Base-by-base conservation (phyloP, 108 stramenopile genomes). In the Asterionellopsis glacialis region DNA sequence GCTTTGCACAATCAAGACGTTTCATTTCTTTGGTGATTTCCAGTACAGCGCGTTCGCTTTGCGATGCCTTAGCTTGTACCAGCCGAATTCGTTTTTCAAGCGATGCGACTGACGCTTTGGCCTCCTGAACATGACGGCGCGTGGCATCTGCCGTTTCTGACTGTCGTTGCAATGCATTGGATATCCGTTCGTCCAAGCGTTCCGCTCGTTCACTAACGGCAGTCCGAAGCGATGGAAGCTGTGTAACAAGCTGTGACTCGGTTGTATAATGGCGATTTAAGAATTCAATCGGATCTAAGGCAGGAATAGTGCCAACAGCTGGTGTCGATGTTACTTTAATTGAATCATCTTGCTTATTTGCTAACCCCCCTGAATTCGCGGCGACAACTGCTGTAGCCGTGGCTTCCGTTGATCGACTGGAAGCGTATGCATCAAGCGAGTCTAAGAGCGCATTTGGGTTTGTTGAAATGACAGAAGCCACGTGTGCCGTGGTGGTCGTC, bases 21-120 rank as follows among this genome's bases (percentile, higher is more conserved):
- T 96, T 97, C 83, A 99, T 97, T 77, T 99, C 98, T 16, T 81
- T 68, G 14, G 91, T 89, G 23, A 93, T 93, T 69, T 88, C 84
- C 44, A 84, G 52, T 1, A 93, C 92, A 21, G 88, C 85, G 61
- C 67, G 47, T 62, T 90, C 88, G 24, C 77, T 80, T 53, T 85
- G 87, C 18, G 68, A 67, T 0, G 92, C 92, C 72, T 93, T 90
- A 7, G 56, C 24, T 61, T 76, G 73, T 1, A 93, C 86, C 42
- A 73, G 67, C 11, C 57, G 63, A 14, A 93, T 86, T 15, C 88
- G 73, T 54, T 70, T 25, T 40, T 77, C 73, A 22, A 93, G 62
- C 33, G 63, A 65, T 0, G 67, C 42, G 9, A 90, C 85, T n/a
- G 81, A 68, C 5, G 65, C 70, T 22, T 82, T 81, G 60, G 88